Conservation (phyloP, 208 protist genomes). For the Leishmania mexicana region DNA sequence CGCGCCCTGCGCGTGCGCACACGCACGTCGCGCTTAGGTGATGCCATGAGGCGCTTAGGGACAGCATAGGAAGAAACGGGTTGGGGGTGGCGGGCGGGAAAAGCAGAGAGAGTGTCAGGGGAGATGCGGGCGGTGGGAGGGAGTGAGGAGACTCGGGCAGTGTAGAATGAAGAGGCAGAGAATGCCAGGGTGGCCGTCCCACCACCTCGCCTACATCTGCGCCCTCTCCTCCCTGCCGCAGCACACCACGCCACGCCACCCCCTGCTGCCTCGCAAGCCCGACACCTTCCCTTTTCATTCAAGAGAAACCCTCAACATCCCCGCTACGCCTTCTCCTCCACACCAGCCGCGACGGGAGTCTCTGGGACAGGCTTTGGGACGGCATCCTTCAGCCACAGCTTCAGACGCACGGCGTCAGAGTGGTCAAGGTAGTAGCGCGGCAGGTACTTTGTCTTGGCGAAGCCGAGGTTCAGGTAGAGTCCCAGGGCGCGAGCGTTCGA, state of each 20-base stretch:
- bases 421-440: conserved; percentile 94
- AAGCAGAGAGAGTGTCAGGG: neutral
- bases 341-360: neutral
- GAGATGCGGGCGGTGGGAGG: neutral
- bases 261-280: neutral
- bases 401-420: conserved; percentile 94
- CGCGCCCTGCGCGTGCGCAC: neutral
- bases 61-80: neutral
- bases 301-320: neutral
- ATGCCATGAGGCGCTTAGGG: neutral
- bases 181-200: neutral
- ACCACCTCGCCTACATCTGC: neutral
- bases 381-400: conserved; percentile 88
- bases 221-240: neutral
- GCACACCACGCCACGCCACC: too few species aligned
- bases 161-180: neutral
- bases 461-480: conserved; percentile 97
- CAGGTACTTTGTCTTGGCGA: conserved; percentile 89
- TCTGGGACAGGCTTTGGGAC: conserved; percentile 19
- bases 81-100: neutral
- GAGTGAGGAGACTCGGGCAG: neutral
- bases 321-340: neutral
- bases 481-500: conserved; percentile 91
- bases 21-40: neutral
- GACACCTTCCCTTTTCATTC: neutral